Evolutionary conservation across 257 asterid species (phyloP), one percentile per base, ranked within the genome.

Genomic region (Paulownia fortunei): DNA sequence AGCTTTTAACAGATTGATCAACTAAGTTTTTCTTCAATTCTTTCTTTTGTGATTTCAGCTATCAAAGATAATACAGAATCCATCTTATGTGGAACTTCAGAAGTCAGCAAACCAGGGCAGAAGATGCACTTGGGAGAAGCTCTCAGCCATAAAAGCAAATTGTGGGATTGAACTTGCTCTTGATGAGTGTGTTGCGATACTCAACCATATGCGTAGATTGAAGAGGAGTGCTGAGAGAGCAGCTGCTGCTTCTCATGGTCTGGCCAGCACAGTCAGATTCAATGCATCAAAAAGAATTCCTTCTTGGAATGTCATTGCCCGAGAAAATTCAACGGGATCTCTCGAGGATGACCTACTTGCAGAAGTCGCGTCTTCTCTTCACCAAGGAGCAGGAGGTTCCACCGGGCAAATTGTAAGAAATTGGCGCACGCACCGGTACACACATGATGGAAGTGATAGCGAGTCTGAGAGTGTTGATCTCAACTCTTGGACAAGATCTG

Each of bases 61-160:
- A 44, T 91, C 92, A 7, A 95, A 95, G 83, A 85, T 95, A 42
- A 86, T 95, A 70, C 99, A 93, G 77, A 95, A 95, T 52, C 99
- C 98, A 15, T 86, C 98, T 1, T 87, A 90, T 18, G 79, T 74
- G 67, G 99, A 95, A 64, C 88, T 92, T 72, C 98, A 92, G 68
- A 93, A 92, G 76, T 88, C 98, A 27, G 96, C 97, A 39, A 89
- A 93, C 77, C 99, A 95, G 78, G 99, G 99, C 32, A 85, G 98
- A 69, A 85, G 98, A 42, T 93, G 97, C 85, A 95, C 94, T 7
- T 95, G 98, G 98, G 99, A 95, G 92, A 95, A 95, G 85, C 93
- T 95, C 19, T 91, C 98, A 2, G 91, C 97, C 34, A 91, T 95
- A 15, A 95, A 93, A 88, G 97, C 97, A 16, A 95, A 95, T 76